Base-by-base conservation (phyloP, 768 basidiomycete species). In the Lentinula detonsa region DNA sequence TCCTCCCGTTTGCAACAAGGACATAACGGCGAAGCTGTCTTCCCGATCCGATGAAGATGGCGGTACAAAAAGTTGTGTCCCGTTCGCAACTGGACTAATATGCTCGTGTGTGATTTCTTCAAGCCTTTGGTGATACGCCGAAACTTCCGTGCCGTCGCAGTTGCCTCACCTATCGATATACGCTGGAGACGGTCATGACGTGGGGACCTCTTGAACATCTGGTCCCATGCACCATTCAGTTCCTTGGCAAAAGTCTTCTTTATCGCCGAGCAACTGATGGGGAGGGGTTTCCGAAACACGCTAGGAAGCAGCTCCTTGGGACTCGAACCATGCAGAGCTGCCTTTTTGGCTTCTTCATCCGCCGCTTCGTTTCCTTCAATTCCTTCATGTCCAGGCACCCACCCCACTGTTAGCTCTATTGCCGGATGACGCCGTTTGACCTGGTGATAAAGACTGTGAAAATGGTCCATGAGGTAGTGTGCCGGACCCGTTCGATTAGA, bases 41-140 rank as follows among this genome's bases (percentile, higher is more conserved):
- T 61, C 15, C 49, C 43, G 3, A 69, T 68, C 23, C 57, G 62
- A 39, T 70, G 65, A 0, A 70, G 63, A 57, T 69, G 63, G 21
- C 63, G 60, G 43, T 65, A 62, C 0, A 70, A 67, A 4, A 56
- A 40, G 35, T 59, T 43, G 58, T 70, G 69, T 28, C 63, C 62
- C 2, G 65, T 63, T 1, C 60, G 62, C 1, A 70, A 61, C 45
- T 69, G 66, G 6, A 66, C 28, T 18, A 70, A 48, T 2, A 67
- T 33, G 39, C 58, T 62, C 11, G 63, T 57, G 40, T 54, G 62
- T 9, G 23, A 43, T 6, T 61, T 57, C 1, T 42, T 46, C 11
- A 57, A 16, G 39, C 31, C 54, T 35, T 13, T 18, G 11, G 33
- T 56, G 13, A 42, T 40, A 15, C 31, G 16, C 34, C 18, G 54